Percentiles rank a stretch among this genome's conserved stretches.
Evolutionary conservation across 2,329 filamentous ascomycete genomes (phyloP).

Genomic region (Pseudogymnoascus sp.): DNA sequence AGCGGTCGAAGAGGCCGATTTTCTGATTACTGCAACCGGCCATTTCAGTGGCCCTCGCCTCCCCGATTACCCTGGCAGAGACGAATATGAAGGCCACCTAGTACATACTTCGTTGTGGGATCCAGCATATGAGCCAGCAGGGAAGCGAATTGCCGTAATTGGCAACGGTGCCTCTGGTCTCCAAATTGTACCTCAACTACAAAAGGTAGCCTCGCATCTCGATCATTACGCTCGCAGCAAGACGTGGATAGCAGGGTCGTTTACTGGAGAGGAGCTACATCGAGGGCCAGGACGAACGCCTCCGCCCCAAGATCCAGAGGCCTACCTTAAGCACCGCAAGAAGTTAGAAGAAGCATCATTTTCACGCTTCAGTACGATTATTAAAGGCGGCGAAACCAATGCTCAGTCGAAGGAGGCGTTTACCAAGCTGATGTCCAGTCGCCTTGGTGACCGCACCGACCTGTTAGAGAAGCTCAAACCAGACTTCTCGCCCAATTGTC

Average conservation of each 20-base stretch:
- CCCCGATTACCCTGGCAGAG: constrained; percentile 24
- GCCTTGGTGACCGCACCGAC: constrained; percentile 45
- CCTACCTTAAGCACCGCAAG: constrained; percentile 52
- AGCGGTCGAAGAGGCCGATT: constrained; percentile 32
- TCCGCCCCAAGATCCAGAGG: constrained; percentile 44
- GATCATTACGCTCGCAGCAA: constrained; percentile 58
- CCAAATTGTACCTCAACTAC: constrained; percentile 46
- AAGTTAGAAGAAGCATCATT: constrained; percentile 50
- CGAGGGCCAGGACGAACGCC: constrained; percentile 38
- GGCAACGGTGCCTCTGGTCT: constrained; percentile 55
- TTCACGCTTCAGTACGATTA: constrained; percentile 40
- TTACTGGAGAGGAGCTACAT: constrained; percentile 40
- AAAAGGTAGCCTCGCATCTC: constrained; percentile 39
- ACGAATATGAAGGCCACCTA: constrained; percentile 44
- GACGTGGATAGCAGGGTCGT: constrained; percentile 59
- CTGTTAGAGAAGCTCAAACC: constrained; percentile 49
- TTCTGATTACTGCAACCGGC: constrained; percentile 41
- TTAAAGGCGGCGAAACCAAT: constrained; percentile 46
- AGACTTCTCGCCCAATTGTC: constrained; percentile 34
- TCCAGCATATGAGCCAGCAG: constrained; percentile 40
- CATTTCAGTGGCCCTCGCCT: constrained; percentile 11
- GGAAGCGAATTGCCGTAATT: constrained; percentile 47
- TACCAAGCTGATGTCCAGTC: constrained; percentile 43
- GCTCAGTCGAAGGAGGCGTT: constrained; percentile 39
- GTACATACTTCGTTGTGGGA: constrained; percentile 54